Evolutionary conservation across 2,329 filamentous ascomycete genomes (phyloP).

Genomic region (Sporothrix euskadiensis): DNA sequence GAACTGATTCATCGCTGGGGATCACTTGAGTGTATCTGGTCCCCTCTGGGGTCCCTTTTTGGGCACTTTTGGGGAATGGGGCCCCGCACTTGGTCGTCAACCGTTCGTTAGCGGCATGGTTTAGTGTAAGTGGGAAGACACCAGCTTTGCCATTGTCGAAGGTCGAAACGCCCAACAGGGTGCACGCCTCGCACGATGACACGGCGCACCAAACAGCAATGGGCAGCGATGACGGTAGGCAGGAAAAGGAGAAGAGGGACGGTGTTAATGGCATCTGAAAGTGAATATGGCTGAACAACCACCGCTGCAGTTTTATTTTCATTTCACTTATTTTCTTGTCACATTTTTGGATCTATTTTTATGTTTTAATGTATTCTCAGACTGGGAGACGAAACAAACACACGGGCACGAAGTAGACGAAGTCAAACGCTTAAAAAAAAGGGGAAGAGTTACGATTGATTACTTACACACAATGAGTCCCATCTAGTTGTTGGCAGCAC

Average conservation of each 20-base stretch:
- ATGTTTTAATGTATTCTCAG: background rate
- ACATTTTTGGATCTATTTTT: background rate
- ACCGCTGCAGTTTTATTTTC: background rate
- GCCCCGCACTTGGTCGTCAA: background rate
- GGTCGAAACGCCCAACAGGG: background rate
- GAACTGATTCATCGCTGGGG: constrained; percentile 9
- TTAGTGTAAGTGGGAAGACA: background rate
- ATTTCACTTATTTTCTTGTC: background rate
- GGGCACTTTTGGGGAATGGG: constrained; percentile 17
- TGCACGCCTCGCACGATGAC: background rate
- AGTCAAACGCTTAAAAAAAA: background rate
- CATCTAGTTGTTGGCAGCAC: no score
- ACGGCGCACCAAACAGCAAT: background rate
- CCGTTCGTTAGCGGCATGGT: background rate
- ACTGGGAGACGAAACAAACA: background rate
- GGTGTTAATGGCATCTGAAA: background rate
- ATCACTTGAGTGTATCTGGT: background rate
- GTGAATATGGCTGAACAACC: background rate
- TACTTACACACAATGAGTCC: background rate
- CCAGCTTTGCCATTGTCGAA: no score
- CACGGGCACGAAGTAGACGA: background rate
- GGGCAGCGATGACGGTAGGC: constrained; percentile 12
- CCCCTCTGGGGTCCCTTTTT: background rate
- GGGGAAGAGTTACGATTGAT: background rate
- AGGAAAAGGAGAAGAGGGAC: background rate